Percentiles rank a stretch among this genome's conserved stretches.
Evolutionary conservation across 805 yeast species (phyloP).

Genomic region (Zygosaccharomyces bisporus): DNA sequence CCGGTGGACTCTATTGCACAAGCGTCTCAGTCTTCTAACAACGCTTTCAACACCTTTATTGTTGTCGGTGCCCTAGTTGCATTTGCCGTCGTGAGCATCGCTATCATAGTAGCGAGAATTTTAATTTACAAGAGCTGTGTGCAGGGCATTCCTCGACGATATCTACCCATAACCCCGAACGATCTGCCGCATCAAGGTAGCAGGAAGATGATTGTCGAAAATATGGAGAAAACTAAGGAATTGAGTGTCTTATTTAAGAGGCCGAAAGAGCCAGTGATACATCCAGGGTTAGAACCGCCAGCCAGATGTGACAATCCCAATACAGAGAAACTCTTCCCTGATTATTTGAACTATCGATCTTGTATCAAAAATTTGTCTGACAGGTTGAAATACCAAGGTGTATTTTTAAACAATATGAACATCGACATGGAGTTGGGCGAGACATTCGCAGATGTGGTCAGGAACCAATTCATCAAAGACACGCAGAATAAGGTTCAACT

Average conservation of each 20-base stretch:
- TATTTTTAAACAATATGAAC: slow-evolving; percentile 37
- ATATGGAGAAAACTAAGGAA: slow-evolving; percentile 42
- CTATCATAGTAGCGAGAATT: slow-evolving; percentile 57
- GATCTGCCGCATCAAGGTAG: slow-evolving; percentile 51
- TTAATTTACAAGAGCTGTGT: slow-evolving; percentile 53
- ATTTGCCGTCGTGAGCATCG: slow-evolving; percentile 47
- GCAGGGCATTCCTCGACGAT: slow-evolving; percentile 73
- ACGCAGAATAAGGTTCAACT: slow-evolving; percentile 11
- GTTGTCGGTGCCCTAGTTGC: slow-evolving; percentile 68
- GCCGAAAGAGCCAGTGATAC: slow-evolving; percentile 44
- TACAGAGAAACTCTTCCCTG: slow-evolving; percentile 36
- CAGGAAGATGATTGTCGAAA: slow-evolving; percentile 39
- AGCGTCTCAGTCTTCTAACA: slow-evolving; percentile 49
- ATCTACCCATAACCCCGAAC: slow-evolving; percentile 61
- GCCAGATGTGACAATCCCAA: slow-evolving; percentile 34
- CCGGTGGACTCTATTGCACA: slow-evolving; percentile 76
- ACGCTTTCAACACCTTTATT: slow-evolving; percentile 77
- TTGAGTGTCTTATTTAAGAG: slow-evolving; percentile 39
- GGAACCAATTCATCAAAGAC: slow-evolving; percentile 20
- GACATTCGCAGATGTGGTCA: slow-evolving; percentile 28
- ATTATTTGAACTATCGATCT: slow-evolving; percentile 46
- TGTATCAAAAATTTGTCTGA: slow-evolving; percentile 58
- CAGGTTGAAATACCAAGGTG: slow-evolving; percentile 49
- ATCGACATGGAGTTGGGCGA: slow-evolving; percentile 25
- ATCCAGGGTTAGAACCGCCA: slow-evolving; percentile 52